Percentiles rank a stretch among this genome's conserved stretches.
Evolutionary conservation across 2,329 filamentous ascomycete genomes (phyloP).

Genomic region (Hymenotorrendiella dingleyae): DNA sequence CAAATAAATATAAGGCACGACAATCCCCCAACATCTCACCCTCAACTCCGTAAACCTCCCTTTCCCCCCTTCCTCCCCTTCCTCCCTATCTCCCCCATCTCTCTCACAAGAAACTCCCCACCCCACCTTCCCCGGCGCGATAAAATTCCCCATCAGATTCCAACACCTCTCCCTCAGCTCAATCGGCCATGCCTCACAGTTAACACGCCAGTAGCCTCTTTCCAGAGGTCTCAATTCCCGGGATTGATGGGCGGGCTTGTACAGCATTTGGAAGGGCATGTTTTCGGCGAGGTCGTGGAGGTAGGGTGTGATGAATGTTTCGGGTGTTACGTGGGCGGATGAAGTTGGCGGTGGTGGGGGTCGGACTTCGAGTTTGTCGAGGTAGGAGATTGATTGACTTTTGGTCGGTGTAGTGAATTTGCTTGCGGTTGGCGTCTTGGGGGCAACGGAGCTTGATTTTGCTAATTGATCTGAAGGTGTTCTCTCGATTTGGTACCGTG

Average conservation of each 20-base stretch:
- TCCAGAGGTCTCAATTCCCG: slow-evolving; percentile 54
- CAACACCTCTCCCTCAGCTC: slow-evolving; percentile 50
- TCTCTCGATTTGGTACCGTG: too few relatives aligned
- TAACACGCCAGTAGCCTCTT: slow-evolving; percentile 71
- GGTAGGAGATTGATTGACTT: neutral
- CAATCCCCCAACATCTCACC: slow-evolving; percentile 73
- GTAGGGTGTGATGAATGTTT: slow-evolving; percentile 50
- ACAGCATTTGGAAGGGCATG: slow-evolving; percentile 47
- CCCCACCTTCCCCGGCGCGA: slow-evolving; percentile 54
- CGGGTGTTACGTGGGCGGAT: slow-evolving; percentile 33
- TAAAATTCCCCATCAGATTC: slow-evolving; percentile 53
- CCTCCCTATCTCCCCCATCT: slow-evolving; percentile 35
- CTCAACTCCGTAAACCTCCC: slow-evolving; percentile 47
- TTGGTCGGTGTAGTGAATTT: neutral
- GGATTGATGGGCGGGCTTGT: slow-evolving; percentile 42
- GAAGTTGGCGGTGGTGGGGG: slow-evolving; percentile 49
- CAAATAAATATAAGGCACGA: slow-evolving; percentile 68
- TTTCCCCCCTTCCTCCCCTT: slow-evolving; percentile 36
- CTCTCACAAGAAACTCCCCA: slow-evolving; percentile 61
- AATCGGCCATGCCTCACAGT: slow-evolving; percentile 48
- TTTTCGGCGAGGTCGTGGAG: slow-evolving; percentile 47
- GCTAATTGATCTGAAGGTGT: too few relatives aligned
- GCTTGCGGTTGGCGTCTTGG: neutral
- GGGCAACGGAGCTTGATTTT: too few relatives aligned
- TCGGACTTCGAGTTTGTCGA: slow-evolving; percentile 40